Conservation (phyloP, 2,329 filamentous ascomycete species). For the Alternaria arbusti region DNA sequence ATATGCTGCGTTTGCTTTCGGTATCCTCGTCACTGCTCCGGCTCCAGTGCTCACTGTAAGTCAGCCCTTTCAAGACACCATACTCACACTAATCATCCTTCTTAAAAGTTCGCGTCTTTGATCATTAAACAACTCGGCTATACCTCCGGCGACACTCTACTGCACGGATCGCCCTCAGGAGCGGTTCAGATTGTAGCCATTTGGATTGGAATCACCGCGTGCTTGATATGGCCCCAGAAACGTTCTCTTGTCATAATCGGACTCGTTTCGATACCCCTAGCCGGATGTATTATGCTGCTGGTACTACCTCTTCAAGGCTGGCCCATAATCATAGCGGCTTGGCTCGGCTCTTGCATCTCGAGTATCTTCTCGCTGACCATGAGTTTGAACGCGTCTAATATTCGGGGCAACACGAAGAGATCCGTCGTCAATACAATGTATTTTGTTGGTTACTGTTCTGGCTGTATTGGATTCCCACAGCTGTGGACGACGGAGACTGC, state of each 20-base stretch:
- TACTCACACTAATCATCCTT: not conserved
- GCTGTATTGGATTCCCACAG: slow-evolving; percentile 57
- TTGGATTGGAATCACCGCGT: slow-evolving; percentile 55
- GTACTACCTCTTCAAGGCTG: slow-evolving; percentile 52
- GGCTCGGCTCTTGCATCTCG: slow-evolving; percentile 56
- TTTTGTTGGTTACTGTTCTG: slow-evolving; percentile 59
- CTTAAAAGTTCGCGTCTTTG: slow-evolving; percentile 54
- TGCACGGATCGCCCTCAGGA: slow-evolving; percentile 57
- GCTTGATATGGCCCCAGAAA: slow-evolving; percentile 49
- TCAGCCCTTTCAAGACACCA: not conserved
- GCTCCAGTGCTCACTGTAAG: slow-evolving; percentile 49
- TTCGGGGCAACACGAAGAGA: slow-evolving; percentile 61
- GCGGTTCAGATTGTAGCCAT: slow-evolving; percentile 56
- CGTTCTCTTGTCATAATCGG: slow-evolving; percentile 50
- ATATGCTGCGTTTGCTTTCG: slow-evolving; percentile 38
- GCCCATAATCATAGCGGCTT: slow-evolving; percentile 58
- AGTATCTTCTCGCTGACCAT: slow-evolving; percentile 52
- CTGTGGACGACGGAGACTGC: slow-evolving; percentile 52
- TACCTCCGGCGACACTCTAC: slow-evolving; percentile 54
- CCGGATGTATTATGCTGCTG: slow-evolving; percentile 55
- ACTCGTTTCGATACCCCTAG: slow-evolving; percentile 52
- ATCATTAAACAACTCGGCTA: slow-evolving; percentile 49
- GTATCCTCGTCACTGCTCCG: slow-evolving; percentile 56
- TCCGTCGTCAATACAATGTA: slow-evolving; percentile 56
- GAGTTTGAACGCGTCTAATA: slow-evolving; percentile 56